Base-by-base conservation (phyloP, 108 stramenopile species). In the Fistulifera pelliculosa region DNA sequence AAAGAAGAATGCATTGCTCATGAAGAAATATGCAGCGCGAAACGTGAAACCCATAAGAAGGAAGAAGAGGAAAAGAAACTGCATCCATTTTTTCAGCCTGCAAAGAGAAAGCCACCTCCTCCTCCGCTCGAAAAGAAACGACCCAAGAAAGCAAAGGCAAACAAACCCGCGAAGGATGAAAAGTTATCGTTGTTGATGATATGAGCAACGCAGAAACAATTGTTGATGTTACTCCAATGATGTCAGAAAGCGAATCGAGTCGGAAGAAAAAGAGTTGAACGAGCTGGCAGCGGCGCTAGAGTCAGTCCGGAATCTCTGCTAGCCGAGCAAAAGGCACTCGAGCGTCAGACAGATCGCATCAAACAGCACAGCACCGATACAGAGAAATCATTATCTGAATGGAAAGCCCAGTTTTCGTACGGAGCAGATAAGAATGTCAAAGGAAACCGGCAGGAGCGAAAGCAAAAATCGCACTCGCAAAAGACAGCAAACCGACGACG, bases 1-100 rank as follows among this genome's bases (percentile, higher is more conserved):
- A 79, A 70, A 59, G 54, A 81, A 17, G 79, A 80, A 52, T 83
- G 83, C 4, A 71, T 69, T 50, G 55, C 19, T 19, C 87, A 89
- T 51, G 87, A 89, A 72, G 59, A 67, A 14, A 13, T 50, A 5
- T 88, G 81, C 54, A 61, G 35, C 12, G 47, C 54, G 47, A 13
- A 47, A 0, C 39, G 2, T 25, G n/a, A 42, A 44, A 0, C 41
- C 24, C 1, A 56, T 35, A n/a, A 18, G 13, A 52, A 42, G 25
- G n/a, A 56, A 24, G 40, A 11, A 41, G 5, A 4, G 44, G 16
- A 17, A 11, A 45, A 21, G 16, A 45, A 45, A 45, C 16, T 19
- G 11, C 44, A 21, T 19, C 44, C 44, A 6, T 45, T 45, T 45
- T 45, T 45, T 6, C 44, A 45, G 19, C 44, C 44, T 19, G 4